phyloP scores from a whole-genome alignment of 2,329 filamentous ascomycete species.

The Bretziella fagacearum region DNA sequence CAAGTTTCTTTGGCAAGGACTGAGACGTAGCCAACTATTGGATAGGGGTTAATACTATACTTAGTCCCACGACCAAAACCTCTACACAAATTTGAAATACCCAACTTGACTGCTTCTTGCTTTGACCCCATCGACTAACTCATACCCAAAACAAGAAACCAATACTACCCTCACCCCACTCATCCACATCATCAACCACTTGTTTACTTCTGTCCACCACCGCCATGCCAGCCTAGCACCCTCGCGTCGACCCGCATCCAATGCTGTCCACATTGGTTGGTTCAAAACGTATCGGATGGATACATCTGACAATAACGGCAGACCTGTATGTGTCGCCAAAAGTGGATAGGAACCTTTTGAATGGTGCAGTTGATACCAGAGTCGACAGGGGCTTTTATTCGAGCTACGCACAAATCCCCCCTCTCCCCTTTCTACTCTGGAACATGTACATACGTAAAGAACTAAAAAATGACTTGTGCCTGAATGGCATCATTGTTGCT shows the following conservation, averaged over 20 bases:
- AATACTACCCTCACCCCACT: not conserved
- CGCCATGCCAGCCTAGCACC: not conserved
- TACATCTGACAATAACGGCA: not conserved
- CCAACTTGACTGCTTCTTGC: too few relatives aligned
- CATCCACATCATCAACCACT: not conserved
- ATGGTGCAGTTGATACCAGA: too few relatives aligned
- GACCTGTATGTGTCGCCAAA: too few relatives aligned
- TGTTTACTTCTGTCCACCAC: too few relatives aligned
- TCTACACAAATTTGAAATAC: not conserved
- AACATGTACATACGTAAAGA: too few relatives aligned
- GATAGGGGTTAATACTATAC: not conserved
- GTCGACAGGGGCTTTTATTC: too few relatives aligned
- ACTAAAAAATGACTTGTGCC: too few relatives aligned
- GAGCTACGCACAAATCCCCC: too few relatives aligned
- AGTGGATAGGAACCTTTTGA: too few relatives aligned
- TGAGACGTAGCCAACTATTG: not conserved
- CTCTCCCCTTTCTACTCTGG: too few relatives aligned
- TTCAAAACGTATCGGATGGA: not conserved
- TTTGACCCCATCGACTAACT: too few relatives aligned
- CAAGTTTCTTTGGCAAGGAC: conserved; percentile 7
- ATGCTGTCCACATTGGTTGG: not conserved
- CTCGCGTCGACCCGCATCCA: not conserved
- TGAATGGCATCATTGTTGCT: too few relatives aligned
- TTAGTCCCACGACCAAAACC: not conserved
- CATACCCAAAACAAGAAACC: not conserved